Base-by-base conservation (phyloP, 2,329 filamentous ascomycete species). In the Ceratocystis cacaofunesta region DNA sequence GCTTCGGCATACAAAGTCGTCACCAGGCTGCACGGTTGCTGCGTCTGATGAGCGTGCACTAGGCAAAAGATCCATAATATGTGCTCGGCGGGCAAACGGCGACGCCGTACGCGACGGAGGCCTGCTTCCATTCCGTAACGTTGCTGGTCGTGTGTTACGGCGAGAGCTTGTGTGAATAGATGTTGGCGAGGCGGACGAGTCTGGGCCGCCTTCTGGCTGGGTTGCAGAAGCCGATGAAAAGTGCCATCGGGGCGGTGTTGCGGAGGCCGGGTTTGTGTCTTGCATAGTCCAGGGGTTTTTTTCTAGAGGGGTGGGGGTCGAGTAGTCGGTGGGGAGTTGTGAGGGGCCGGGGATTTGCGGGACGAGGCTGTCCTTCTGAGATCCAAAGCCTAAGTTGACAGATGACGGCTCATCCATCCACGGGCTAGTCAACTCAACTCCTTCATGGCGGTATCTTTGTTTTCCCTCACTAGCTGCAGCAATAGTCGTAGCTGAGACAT, bases 341-440 rank as follows among this genome's bases (percentile, higher is more conserved):
- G 66, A 67, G 8, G 66, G 66, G 12, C 66, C 66, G 44, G 66
- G 66, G 32, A 67, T 55, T 30, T 46, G 58, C 22, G 48, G 66
- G 15, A 67, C 25, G 30, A 50, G 19, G 64, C 57, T 62, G 8
- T 50, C 17, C 12, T 64, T 50, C 19, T 64, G 61, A n/a, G 61
- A 61, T 25, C 61, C 57, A 52, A 43, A 36, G 30, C 62, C 65
- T 61, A 66, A 62, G 61, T 64, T 64, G 55, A 66, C 57, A 32
- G 61, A 63, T 52, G 65, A 66, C 30, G 65, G 65, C 60, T 67
- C 66, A 30, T 61, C 48, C 66, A 67, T 67, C 66, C 66, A 67
- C 50, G 66, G 66, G 41, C 66, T 67, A 19, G 64, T 5, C n/a
- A 30, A 8, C 44, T n/a, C 46, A 25, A 32, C 43, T 19, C 36